phyloP scores from a whole-genome alignment of 805 yeast genomes.

The Starmerella bombi region DNA sequence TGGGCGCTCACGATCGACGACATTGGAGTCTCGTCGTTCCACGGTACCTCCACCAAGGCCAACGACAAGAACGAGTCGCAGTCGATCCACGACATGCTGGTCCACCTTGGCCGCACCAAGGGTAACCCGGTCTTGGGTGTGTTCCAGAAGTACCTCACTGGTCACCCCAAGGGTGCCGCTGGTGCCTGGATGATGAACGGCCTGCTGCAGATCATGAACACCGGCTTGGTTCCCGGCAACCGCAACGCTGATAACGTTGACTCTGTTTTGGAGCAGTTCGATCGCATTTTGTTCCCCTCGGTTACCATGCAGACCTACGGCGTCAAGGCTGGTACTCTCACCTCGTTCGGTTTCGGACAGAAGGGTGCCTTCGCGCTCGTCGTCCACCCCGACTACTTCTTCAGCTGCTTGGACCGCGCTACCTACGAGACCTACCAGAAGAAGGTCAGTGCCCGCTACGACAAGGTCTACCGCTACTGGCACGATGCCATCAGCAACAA shows the following conservation, averaged over 20 bases:
- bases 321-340: slow-evolving; percentile 89
- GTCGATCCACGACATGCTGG: slow-evolving; percentile 82
- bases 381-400: slow-evolving; percentile 86
- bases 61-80: slow-evolving; percentile 96
- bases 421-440: slow-evolving; percentile 58
- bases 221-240: slow-evolving; percentile 96
- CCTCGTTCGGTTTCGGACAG: slow-evolving; percentile 98
- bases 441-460: slow-evolving; percentile 70
- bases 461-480: slow-evolving; percentile 84
- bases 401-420: slow-evolving; percentile 58
- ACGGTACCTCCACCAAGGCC: slow-evolving; percentile 97
- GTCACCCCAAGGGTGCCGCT: slow-evolving; percentile 99
- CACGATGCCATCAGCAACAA: slow-evolving; percentile 88
- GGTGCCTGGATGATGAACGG: slow-evolving; percentile 99
- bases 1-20: slow-evolving; percentile 90
- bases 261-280: slow-evolving; percentile 63
- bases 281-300: slow-evolving; percentile 86
- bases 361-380: slow-evolving; percentile 95
- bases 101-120: slow-evolving; percentile 88
- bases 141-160: slow-evolving; percentile 97
- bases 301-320: slow-evolving; percentile 91
- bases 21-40: slow-evolving; percentile 93
- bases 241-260: slow-evolving; percentile 97
- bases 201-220: slow-evolving; percentile 79
- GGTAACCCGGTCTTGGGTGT: slow-evolving; percentile 98